Evolutionary conservation across 169 alveolate genomes (phyloP).

Genomic region (Plasmodium malariae): DNA sequence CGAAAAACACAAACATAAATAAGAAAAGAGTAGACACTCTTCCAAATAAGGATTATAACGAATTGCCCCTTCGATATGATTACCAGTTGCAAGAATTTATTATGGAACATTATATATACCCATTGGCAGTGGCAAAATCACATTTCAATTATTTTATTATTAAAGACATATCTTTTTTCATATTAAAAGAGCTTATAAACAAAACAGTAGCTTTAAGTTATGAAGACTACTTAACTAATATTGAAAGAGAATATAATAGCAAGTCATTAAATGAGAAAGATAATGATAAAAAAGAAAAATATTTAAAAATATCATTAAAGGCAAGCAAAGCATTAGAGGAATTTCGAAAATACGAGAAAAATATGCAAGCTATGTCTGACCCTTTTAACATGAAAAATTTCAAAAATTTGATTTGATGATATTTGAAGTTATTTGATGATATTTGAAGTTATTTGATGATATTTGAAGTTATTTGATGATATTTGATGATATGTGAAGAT

Average conservation of each 20-base stretch:
- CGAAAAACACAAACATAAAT: not conserved
- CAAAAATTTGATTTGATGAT: conserved; percentile 40
- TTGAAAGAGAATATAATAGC: conserved; percentile 44
- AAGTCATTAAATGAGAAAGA: conserved; percentile 43
- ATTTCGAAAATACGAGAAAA: conserved; percentile 45
- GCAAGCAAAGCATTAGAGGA: conserved; percentile 60
- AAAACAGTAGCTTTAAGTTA: conserved; percentile 50
- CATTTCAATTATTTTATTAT: conserved; percentile 89
- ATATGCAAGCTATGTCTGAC: conserved; percentile 59
- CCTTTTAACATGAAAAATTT: conserved; percentile 72
- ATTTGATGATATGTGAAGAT: too few relatives aligned
- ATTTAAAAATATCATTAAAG: conserved; percentile 22
- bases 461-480: too few relatives aligned
- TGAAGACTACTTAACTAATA: conserved; percentile 60
- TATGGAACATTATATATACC: conserved; percentile 89
- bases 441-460: too few relatives aligned
- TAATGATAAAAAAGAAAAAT: conserved; percentile 36
- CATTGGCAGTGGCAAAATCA: conserved; percentile 89
- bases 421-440: too few relatives aligned
- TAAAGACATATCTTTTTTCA: conserved; percentile 87
- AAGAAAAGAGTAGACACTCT: not conserved
- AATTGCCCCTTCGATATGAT: conserved; percentile 77
- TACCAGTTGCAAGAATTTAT: conserved; percentile 89
- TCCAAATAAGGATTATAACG: not conserved
- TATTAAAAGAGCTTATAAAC: conserved; percentile 67